Conservation (phyloP, 495 filamentous ascomycete species). For the Haplographium delicatum region DNA sequence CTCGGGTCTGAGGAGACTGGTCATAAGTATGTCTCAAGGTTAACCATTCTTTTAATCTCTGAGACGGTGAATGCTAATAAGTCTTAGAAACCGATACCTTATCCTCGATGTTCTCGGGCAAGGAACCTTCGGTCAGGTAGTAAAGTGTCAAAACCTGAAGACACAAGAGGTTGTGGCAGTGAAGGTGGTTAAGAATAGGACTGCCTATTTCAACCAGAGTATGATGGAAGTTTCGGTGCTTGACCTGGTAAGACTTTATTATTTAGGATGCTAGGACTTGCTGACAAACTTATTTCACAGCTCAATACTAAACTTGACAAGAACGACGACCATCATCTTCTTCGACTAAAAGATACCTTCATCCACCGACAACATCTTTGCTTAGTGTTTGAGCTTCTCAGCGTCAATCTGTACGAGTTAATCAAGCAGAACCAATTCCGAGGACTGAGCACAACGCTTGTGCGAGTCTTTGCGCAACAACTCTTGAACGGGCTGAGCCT, state of each 20-base stretch:
- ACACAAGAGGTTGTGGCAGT: constrained; percentile 98
- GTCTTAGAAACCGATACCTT: constrained; percentile 82
- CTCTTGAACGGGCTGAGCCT: constrained; percentile 86
- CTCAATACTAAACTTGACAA: constrained; percentile 98
- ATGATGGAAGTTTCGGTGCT: constrained; percentile 99
- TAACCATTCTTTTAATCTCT: constrained; percentile 10
- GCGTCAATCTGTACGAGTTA: constrained; percentile 96
- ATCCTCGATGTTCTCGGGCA: constrained; percentile 98
- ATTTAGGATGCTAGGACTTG: neutral
- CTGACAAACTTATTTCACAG: constrained; percentile 41
- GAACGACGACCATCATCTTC: constrained; percentile 96
- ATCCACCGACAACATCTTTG: constrained; percentile 98
- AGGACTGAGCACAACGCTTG: constrained; percentile 92
- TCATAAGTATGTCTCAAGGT: constrained; percentile 67
- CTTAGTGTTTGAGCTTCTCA: constrained; percentile 93
- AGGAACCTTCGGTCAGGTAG: constrained; percentile 98
- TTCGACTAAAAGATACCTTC: constrained; percentile 96
- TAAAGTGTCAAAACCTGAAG: constrained; percentile 98
- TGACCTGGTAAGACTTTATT: constrained; percentile 65
- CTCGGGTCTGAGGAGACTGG: constrained; percentile 95
- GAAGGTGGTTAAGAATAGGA: constrained; percentile 99
- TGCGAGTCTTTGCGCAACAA: constrained; percentile 97
- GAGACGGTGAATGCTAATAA: constrained; percentile 25
- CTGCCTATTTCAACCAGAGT: constrained; percentile 99
- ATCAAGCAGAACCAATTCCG: constrained; percentile 99